These are phyloP conservation scores for Backusella luteola DNA, from an alignment of 192 early-diverging fungal species.

Conservation along the genomic window DNA sequence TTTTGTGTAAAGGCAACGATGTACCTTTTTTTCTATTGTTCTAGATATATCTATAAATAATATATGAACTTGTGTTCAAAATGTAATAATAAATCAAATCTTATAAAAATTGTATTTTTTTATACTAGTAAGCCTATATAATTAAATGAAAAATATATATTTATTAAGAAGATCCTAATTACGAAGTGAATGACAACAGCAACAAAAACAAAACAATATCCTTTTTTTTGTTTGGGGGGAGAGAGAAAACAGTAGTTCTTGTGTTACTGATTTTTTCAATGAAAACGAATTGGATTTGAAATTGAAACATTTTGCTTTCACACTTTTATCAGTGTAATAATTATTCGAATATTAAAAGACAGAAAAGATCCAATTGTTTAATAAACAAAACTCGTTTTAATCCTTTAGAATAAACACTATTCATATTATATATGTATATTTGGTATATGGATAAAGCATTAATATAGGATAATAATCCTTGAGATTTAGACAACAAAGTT, in stretches of 20 bases:
- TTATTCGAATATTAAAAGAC: neutral
- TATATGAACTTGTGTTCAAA: neutral
- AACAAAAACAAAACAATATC: neutral
- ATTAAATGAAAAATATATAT: neutral
- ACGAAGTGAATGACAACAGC: neutral
- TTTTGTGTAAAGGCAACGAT: neutral
- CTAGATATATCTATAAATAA: neutral
- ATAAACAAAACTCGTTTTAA: neutral
- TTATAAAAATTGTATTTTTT: neutral
- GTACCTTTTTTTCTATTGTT: conserved; percentile 6
- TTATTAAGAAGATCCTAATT: neutral
- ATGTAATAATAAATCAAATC: neutral
- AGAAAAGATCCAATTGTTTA: neutral
- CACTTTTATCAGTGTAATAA: neutral
- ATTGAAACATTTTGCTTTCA: neutral
- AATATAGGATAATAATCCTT: neutral
- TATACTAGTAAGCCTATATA: neutral
- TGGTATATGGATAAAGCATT: neutral
- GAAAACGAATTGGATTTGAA: neutral
- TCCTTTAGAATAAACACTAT: neutral
- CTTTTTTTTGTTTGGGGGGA: too few relatives aligned
- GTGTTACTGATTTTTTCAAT: neutral
- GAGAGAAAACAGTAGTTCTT: neutral
- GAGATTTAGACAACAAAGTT: neutral
- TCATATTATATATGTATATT: neutral